A percentile compares a stretch with the other conserved stretches of the same genome.
These are phyloP conservation scores for Hypomyces perniciosus DNA, from an alignment of 2,329 filamentous ascomycete genomes.

Conservation along the genomic window DNA sequence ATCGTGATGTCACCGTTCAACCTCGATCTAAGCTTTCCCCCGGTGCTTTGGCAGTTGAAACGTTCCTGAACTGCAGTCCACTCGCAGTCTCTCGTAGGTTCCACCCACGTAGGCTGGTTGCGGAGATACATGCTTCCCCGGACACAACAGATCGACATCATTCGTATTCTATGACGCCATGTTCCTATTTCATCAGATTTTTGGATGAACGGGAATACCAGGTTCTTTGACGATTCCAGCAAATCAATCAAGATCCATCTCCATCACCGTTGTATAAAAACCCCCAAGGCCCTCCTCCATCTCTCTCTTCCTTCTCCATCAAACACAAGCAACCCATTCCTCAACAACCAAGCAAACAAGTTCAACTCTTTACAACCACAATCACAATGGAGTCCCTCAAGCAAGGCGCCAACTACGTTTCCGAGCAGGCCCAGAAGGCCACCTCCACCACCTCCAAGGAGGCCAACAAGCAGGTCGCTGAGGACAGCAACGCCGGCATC, in stretches of 20 bases:
- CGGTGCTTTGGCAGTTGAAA: not conserved
- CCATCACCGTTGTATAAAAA: constrained; percentile 11
- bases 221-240: not conserved
- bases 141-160: not conserved
- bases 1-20: constrained; percentile 9
- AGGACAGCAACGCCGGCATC: constrained; percentile 49
- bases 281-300: not conserved
- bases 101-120: not conserved
- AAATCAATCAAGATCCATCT: not conserved
- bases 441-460: constrained; percentile 56
- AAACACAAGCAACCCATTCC: not conserved
- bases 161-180: constrained; percentile 12
- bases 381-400: constrained; percentile 47
- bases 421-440: constrained; percentile 55
- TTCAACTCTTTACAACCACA: constrained; percentile 15
- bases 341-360: constrained; percentile 13
- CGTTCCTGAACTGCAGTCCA: not conserved
- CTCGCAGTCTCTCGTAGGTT: too few relatives aligned
- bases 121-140: not conserved
- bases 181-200: constrained; percentile 10
- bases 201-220: constrained; percentile 3
- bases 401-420: constrained; percentile 62
- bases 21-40: not conserved
- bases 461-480: constrained; percentile 63
- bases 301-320: constrained; percentile 1